Evolutionary conservation across 768 basidiomycete genomes (phyloP).

Genomic region (Mycena indigotica): DNA sequence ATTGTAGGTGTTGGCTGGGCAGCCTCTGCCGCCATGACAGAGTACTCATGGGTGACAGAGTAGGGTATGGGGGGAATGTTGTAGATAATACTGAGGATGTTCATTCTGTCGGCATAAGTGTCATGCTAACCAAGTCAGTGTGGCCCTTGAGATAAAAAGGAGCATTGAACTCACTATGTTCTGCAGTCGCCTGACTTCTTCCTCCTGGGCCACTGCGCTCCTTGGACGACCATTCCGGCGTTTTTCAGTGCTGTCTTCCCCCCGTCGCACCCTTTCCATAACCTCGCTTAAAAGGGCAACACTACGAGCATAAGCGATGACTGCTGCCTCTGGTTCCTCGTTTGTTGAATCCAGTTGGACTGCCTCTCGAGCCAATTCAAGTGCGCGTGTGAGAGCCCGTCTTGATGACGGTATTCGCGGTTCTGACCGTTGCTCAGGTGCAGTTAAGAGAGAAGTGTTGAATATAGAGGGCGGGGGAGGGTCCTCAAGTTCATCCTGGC

Average conservation of each 20-base stretch:
- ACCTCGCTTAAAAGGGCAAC: constrained; percentile 88
- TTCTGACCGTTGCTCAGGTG: constrained; percentile 36
- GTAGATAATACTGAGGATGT: constrained; percentile 87
- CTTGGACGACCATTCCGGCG: constrained; percentile 63
- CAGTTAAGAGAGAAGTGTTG: constrained; percentile 42
- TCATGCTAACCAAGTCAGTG: constrained; percentile 67
- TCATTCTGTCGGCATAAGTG: constrained; percentile 93
- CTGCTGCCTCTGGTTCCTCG: constrained; percentile 85
- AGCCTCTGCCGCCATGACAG: constrained; percentile 8
- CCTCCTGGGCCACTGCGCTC: constrained; percentile 87
- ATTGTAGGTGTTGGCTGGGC: not conserved
- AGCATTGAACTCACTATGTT: constrained; percentile 72
- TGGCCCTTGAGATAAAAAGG: constrained; percentile 7
- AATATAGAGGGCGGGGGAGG: constrained; percentile 27
- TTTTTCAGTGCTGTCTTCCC: constrained; percentile 78
- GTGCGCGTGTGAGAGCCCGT: constrained; percentile 79
- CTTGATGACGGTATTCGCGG: constrained; percentile 74
- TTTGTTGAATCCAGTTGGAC: constrained; percentile 87
- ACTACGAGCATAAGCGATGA: constrained; percentile 85
- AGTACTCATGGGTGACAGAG: constrained; percentile 55
- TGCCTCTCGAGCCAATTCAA: constrained; percentile 88
- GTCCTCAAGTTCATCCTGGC: constrained; percentile 27
- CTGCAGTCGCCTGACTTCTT: constrained; percentile 83
- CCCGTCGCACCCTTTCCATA: constrained; percentile 87
- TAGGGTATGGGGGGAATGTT: constrained; percentile 79